Evolutionary conservation across 768 basidiomycete species (phyloP), one percentile per base, ranked within the genome.

Genomic region (Phanerodontia chrysosporium): DNA sequence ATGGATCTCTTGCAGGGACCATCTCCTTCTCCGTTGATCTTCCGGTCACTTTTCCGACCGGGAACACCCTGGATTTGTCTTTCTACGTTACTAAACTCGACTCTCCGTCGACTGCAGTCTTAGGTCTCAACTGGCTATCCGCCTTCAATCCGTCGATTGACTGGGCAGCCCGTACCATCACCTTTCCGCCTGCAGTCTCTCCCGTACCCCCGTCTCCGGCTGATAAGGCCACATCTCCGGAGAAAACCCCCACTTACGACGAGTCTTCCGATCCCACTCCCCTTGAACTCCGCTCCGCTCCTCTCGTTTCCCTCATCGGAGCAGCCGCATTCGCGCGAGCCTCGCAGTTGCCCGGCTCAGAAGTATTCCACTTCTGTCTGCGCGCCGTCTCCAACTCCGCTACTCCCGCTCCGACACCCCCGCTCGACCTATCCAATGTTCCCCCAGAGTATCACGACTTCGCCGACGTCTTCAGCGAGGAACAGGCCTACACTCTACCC

Each of bases 11-110:
- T 76, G 73, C 49, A 45, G 78, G 78, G 4, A 64, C 75, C 13
- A 67, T 78, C 45, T 76, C 75, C 48, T 72, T 76, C 32, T 72
- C 76, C 54, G 64, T 76, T 28, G 58, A 76, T 6, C 58, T 72
- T 35, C 32, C 32, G 32, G 32, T 16, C 42, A 64, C 2, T 48
- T 79, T 5, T 51, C 54, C 1, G 60, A 74, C 48, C 51, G 64
- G 21, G 39, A 66, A 45, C 75, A 72, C 52, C 54, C 59, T 1
- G 75, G 77, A 64, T 58, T 44, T 22, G 53, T 72, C 44, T 29
- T 63, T 21, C 65, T 78, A 1, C 65, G 54, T 48, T 65, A 76
- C 14, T 69, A 35, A 35, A 13, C 32, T 76, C 27, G 65, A 73
- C 14, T 67, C 74, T 32, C 53, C 58, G 1, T 71, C 67, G 51